Evolutionary conservation across 768 basidiomycete genomes (phyloP).

Genomic region (Phylloporus rhodoxanthus): DNA sequence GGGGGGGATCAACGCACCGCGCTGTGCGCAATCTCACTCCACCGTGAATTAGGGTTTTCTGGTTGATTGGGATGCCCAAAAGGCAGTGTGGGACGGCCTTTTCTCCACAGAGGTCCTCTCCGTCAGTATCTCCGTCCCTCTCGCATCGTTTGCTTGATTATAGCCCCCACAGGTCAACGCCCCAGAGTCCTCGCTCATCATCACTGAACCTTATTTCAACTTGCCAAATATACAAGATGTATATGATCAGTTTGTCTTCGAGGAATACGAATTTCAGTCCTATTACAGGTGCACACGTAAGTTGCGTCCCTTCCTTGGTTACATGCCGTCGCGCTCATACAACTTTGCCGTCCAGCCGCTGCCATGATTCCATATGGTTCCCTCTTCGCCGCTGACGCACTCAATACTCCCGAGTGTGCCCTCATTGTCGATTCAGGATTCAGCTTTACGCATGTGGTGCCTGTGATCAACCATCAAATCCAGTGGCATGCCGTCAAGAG

Average conservation of each 20-base stretch:
- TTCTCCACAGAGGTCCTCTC: slow-evolving; percentile 69
- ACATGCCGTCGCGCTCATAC: slow-evolving; percentile 18
- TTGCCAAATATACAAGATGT: slow-evolving; percentile 86
- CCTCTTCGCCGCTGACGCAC: slow-evolving; percentile 50
- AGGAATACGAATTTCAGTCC: slow-evolving; percentile 90
- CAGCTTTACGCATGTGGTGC: slow-evolving; percentile 90
- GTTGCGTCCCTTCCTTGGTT: slow-evolving; percentile 28
- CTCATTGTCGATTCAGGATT: slow-evolving; percentile 88
- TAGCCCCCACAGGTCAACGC: slow-evolving; percentile 57
- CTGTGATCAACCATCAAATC: slow-evolving; percentile 67
- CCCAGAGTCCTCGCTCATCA: slow-evolving; percentile 63
- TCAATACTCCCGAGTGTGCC: slow-evolving; percentile 66
- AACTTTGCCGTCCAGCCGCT: slow-evolving; percentile 51
- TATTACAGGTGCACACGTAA: slow-evolving; percentile 78
- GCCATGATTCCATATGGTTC: slow-evolving; percentile 69
- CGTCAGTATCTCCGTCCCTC: slow-evolving; percentile 34
- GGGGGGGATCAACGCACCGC: not conserved
- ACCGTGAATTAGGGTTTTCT: slow-evolving; percentile 66
- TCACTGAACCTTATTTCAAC: slow-evolving; percentile 95
- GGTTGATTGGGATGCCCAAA: slow-evolving; percentile 93
- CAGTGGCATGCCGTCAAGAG: slow-evolving; percentile 80
- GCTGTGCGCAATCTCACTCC: slow-evolving; percentile 9
- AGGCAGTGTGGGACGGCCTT: slow-evolving; percentile 88
- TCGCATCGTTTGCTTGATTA: slow-evolving; percentile 3
- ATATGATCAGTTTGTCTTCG: slow-evolving; percentile 93